phyloP scores from a whole-genome alignment of 2,329 filamentous ascomycete genomes.

The Microdochium nivale region DNA sequence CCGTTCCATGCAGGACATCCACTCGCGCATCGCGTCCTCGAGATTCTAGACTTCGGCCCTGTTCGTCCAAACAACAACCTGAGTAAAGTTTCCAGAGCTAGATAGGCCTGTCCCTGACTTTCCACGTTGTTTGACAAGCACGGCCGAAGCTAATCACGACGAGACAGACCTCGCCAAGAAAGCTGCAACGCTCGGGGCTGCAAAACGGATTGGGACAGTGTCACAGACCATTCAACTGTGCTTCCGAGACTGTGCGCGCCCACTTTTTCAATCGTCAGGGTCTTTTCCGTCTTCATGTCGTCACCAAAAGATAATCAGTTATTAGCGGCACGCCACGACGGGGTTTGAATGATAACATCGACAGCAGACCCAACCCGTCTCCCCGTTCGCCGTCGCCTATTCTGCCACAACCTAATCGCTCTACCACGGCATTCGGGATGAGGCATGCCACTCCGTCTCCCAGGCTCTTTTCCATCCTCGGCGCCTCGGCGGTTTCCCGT shows the following conservation, averaged over 20 bases:
- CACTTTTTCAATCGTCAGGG: not conserved
- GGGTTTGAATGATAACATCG: not conserved
- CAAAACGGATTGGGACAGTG: too few species aligned
- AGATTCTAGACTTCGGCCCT: too few species aligned
- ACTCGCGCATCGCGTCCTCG: too few species aligned
- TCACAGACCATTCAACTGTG: too few species aligned
- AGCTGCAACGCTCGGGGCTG: too few species aligned
- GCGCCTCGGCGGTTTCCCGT: conserved; percentile 5
- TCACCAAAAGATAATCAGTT: not conserved
- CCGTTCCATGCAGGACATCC: not conserved
- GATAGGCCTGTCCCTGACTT: too few species aligned
- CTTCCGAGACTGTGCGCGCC: not conserved
- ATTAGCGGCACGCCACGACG: not conserved
- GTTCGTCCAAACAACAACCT: too few species aligned
- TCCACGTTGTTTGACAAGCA: too few species aligned
- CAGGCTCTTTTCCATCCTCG: conserved; percentile 12
- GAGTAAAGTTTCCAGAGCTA: too few species aligned
- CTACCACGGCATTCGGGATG: conserved; percentile 34
- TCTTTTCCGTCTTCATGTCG: not conserved
- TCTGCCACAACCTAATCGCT: not conserved
- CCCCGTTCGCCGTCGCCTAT: not conserved
- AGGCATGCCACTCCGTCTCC: conserved; percentile 50
- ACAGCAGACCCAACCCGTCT: not conserved
- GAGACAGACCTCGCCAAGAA: too few species aligned
- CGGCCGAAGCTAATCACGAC: too few species aligned